Evolutionary conservation across 2,329 filamentous ascomycete species (phyloP).

Genomic region (Seiridium cupressi): DNA sequence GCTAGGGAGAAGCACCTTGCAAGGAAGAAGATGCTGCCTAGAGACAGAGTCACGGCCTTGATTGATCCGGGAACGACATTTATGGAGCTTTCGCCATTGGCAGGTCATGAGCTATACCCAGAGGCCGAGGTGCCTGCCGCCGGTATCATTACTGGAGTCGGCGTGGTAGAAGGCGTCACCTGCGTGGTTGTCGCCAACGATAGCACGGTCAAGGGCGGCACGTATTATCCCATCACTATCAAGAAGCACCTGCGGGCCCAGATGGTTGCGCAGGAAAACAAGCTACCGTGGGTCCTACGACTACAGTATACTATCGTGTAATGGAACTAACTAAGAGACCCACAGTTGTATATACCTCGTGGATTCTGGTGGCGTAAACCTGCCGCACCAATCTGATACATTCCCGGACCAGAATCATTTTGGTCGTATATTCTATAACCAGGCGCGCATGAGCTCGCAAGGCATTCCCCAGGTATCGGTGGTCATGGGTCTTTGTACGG

Average conservation of each 20-base stretch:
- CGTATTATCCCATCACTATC: constrained; percentile 95
- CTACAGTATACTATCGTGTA: neutral
- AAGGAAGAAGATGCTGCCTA: constrained; percentile 89
- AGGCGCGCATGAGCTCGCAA: constrained; percentile 84
- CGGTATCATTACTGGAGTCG: constrained; percentile 90
- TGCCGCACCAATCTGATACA: constrained; percentile 92
- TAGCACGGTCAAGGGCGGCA: constrained; percentile 94
- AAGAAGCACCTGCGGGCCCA: constrained; percentile 97
- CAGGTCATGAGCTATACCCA: constrained; percentile 80
- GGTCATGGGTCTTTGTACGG: constrained; percentile 97
- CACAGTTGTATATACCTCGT: constrained; percentile 86
- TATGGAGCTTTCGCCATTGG: constrained; percentile 89
- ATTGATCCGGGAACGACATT: constrained; percentile 89
- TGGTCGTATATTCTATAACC: constrained; percentile 96
- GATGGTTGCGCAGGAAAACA: constrained; percentile 86
- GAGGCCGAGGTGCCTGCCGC: constrained; percentile 86
- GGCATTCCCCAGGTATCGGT: constrained; percentile 93
- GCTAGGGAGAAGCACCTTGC: constrained; percentile 84
- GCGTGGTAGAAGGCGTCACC: constrained; percentile 83
- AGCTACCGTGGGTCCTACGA: constrained; percentile 52
- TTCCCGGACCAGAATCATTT: constrained; percentile 96
- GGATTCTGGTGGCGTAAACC: constrained; percentile 91
- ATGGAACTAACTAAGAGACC: constrained; percentile 1
- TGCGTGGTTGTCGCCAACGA: constrained; percentile 96
- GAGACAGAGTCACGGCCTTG: constrained; percentile 83